These are phyloP conservation scores for Hanseniaspora lachancei DNA, from an alignment of 805 yeast species.

Conservation along the genomic window DNA sequence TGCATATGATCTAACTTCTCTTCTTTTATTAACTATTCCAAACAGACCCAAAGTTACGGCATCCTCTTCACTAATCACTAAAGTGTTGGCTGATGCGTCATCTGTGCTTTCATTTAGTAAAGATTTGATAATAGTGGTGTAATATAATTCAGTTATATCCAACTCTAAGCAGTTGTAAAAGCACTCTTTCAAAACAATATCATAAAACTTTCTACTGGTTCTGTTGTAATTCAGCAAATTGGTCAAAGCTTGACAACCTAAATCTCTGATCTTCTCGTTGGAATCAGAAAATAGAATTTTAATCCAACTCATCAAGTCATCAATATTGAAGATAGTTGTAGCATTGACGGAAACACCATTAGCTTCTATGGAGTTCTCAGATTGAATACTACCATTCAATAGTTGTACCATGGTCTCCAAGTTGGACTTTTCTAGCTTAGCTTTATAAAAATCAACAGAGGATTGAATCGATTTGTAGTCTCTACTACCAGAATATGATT, in stretches of 20 bases:
- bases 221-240: slow-evolving; percentile 54
- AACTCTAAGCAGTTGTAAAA: slow-evolving; percentile 41
- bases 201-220: slow-evolving; percentile 36
- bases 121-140: slow-evolving; percentile 55
- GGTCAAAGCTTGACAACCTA: slow-evolving; percentile 60
- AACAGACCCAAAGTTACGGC: slow-evolving; percentile 62
- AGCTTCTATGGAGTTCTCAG: slow-evolving; percentile 34
- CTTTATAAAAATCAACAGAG: slow-evolving; percentile 65
- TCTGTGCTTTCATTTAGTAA: slow-evolving; percentile 33
- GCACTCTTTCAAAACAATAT: slow-evolving; percentile 59
- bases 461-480: slow-evolving; percentile 45
- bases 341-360: slow-evolving; percentile 30
- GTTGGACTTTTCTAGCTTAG: slow-evolving; percentile 55
- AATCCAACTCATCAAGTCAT: slow-evolving; percentile 66
- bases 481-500: slow-evolving; percentile 28
- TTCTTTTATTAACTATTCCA: slow-evolving; percentile 62
- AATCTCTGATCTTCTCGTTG: slow-evolving; percentile 41
- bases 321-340: slow-evolving; percentile 47
- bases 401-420: slow-evolving; percentile 75
- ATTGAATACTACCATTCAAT: slow-evolving; percentile 58
- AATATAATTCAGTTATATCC: slow-evolving; percentile 53
- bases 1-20: slow-evolving; percentile 58
- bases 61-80: slow-evolving; percentile 47
- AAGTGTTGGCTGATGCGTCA: slow-evolving; percentile 17
- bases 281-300: slow-evolving; percentile 51